Evolutionary conservation across 208 protist species (phyloP).

Genomic region (Trypanosoma mega): DNA sequence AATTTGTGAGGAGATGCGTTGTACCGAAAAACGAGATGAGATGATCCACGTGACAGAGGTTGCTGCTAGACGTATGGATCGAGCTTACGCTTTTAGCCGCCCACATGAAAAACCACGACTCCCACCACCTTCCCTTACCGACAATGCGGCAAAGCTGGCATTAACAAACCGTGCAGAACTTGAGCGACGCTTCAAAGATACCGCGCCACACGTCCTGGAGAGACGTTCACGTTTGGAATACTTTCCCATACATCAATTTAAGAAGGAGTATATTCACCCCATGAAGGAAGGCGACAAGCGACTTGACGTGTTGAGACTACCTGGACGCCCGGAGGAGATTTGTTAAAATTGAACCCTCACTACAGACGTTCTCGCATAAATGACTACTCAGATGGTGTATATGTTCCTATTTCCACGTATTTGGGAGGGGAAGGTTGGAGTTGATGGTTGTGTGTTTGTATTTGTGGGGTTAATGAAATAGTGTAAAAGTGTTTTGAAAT

Average conservation of each 20-base stretch:
- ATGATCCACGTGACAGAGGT: conserved; percentile 76
- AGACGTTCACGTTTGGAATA: conserved; percentile 27
- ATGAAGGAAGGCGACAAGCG: conserved; percentile 39
- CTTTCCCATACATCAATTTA: conserved; percentile 50
- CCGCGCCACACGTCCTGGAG: conserved; percentile 44
- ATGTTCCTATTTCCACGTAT: too few relatives aligned
- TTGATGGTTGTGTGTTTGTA: too few relatives aligned
- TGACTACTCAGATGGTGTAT: too few relatives aligned
- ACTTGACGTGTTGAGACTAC: conserved; percentile 26
- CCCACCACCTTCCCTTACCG: conserved; percentile 34
- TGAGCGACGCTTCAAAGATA: conserved; percentile 53
- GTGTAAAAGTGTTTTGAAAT: too few relatives aligned
- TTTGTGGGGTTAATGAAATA: too few relatives aligned
- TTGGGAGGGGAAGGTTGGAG: too few relatives aligned
- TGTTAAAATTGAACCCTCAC: conserved; percentile 10
- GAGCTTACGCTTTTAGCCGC: conserved; percentile 73
- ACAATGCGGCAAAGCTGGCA: conserved; percentile 29
- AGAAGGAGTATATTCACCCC: conserved; percentile 37
- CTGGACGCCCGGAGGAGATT: conserved; percentile 37
- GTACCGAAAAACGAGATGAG: conserved; percentile 79
- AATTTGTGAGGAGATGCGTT: conserved; percentile 90
- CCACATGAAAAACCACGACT: conserved; percentile 37
- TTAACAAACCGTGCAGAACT: conserved; percentile 42
- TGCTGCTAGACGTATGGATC: conserved; percentile 64
- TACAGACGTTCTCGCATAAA: too few relatives aligned